phyloP scores from a whole-genome alignment of 306 rosid species.

The Lathyrus sativus region DNA sequence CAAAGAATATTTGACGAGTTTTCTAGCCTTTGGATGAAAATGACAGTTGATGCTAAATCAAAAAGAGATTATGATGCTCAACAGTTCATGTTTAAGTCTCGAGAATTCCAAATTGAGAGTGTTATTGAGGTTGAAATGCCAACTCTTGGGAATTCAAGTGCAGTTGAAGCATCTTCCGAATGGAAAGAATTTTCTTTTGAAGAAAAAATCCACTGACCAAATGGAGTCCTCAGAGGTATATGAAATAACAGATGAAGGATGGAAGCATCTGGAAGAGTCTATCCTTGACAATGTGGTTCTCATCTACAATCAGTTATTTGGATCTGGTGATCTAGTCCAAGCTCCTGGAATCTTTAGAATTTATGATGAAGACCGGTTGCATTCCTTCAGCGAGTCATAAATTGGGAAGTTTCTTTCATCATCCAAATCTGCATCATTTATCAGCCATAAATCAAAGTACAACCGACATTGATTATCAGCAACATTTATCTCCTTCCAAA shows the following conservation, averaged over 20 bases:
- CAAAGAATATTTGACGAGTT: slow-evolving; percentile 62
- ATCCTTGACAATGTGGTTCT: too few relatives aligned
- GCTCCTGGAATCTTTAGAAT: slow-evolving; percentile 57
- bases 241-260: slow-evolving; percentile 60
- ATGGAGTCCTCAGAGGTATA: slow-evolving; percentile 52
- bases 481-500: too few relatives aligned
- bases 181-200: slow-evolving; percentile 66
- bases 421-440: too few relatives aligned
- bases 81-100: slow-evolving; percentile 73
- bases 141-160: slow-evolving; percentile 42
- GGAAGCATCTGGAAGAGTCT: too few relatives aligned
- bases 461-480: too few relatives aligned
- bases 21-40: slow-evolving; percentile 65
- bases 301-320: too few relatives aligned
- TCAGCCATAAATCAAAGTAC: too few relatives aligned
- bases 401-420: too few relatives aligned
- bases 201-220: slow-evolving; percentile 37
- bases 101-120: too few relatives aligned
- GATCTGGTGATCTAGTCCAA: too few relatives aligned
- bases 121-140: slow-evolving; percentile 67
- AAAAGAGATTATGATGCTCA: slow-evolving; percentile 61
- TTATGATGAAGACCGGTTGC: slow-evolving; percentile 61
- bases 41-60: slow-evolving; percentile 56
- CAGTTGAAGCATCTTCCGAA: slow-evolving; percentile 55
- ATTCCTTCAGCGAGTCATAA: too few relatives aligned